Evolutionary conservation across 139 green algal species (phyloP).

Genomic region (Astrephomene gubernaculifera): DNA sequence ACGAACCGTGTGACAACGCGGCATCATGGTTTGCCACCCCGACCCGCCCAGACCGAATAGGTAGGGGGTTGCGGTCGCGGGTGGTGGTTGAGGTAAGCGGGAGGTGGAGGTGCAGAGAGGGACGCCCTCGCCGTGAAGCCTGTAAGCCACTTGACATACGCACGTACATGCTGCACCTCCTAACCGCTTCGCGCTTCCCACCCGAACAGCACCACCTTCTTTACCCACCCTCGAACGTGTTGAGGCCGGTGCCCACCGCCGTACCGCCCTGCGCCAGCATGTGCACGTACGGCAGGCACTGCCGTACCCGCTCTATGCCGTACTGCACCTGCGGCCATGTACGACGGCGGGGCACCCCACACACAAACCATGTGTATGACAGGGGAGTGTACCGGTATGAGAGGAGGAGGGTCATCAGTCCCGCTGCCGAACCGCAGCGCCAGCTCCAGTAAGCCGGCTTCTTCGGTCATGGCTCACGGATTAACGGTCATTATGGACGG

Average conservation of each 20-base stretch:
- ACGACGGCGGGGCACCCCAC: too few relatives aligned
- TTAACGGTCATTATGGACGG: too few relatives aligned
- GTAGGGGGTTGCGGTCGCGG: not conserved
- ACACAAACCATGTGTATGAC: too few relatives aligned
- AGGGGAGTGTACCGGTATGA: too few relatives aligned
- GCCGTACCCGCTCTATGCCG: slow-evolving; percentile 79
- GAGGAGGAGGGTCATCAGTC: too few relatives aligned
- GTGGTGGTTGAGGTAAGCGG: not conserved
- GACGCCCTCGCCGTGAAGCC: not conserved
- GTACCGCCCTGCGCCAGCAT: slow-evolving; percentile 94
- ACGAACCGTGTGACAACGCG: not conserved
- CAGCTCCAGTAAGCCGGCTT: too few relatives aligned
- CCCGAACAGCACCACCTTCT: not conserved
- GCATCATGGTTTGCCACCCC: too few relatives aligned
- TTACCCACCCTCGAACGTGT: slow-evolving; percentile 68
- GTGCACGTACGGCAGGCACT: slow-evolving; percentile 79
- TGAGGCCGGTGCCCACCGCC: slow-evolving; percentile 97
- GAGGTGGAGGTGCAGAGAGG: not conserved
- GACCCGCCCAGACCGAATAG: not conserved
- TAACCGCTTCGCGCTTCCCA: not conserved
- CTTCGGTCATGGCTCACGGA: too few relatives aligned
- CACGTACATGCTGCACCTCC: not conserved
- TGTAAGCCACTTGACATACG: not conserved
- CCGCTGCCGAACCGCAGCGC: too few relatives aligned
- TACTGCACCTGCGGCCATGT: slow-evolving; percentile 86